phyloP scores from a whole-genome alignment of 108 stramenopile species.

The Pseudonitzschia delicatissima region DNA sequence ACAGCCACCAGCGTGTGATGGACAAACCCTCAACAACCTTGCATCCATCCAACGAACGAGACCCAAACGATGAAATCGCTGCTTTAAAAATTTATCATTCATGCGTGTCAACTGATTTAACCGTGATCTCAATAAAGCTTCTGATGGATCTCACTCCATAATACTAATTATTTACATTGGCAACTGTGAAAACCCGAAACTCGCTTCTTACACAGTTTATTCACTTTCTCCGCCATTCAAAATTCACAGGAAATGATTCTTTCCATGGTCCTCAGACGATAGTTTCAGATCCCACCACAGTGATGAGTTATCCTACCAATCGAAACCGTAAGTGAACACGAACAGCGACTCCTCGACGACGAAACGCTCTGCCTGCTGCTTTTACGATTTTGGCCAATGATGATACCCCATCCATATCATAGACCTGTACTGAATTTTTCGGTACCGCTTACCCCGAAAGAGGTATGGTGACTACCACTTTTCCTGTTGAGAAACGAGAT shows the following conservation, averaged over 20 bases:
- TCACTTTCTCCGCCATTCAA: too few species aligned
- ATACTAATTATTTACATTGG: background rate
- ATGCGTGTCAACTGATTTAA: slow-evolving; percentile 50
- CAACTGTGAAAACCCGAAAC: background rate
- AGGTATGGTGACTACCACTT: slow-evolving; percentile 15
- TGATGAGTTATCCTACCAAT: too few species aligned
- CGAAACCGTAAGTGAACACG: too few species aligned
- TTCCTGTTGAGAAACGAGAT: slow-evolving; percentile 55
- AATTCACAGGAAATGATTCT: too few species aligned
- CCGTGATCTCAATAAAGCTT: slow-evolving; percentile 42
- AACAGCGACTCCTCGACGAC: background rate
- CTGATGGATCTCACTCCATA: slow-evolving; percentile 7
- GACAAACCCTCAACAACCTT: too few species aligned
- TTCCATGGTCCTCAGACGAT: too few species aligned
- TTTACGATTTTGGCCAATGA: slow-evolving; percentile 28
- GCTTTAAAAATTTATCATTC: slow-evolving; percentile 25
- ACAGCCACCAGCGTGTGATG: too few species aligned
- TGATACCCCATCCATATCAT: slow-evolving; percentile 55
- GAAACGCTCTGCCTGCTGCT: background rate
- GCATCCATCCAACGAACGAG: too few species aligned
- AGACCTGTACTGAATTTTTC: slow-evolving; percentile 48
- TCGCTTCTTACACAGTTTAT: too few species aligned
- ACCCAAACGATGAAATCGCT: slow-evolving; percentile 12
- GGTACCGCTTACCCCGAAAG: slow-evolving; percentile 27
- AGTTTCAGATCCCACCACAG: too few species aligned